phyloP scores from a whole-genome alignment of 2,329 filamentous ascomycete species.

The Dactylellina drechsleri region DNA sequence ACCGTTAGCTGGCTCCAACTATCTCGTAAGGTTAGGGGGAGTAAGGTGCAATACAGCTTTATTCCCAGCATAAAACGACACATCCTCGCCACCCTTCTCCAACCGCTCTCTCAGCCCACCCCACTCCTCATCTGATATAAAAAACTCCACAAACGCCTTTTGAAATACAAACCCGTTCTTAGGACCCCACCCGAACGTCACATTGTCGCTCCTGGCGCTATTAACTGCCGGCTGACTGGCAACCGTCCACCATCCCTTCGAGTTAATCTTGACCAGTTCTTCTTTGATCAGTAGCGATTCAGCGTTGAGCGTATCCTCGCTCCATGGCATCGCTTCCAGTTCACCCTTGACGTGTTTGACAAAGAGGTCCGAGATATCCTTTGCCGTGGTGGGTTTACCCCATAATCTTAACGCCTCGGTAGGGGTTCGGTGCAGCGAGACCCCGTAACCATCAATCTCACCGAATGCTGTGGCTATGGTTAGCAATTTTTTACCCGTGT shows the following conservation, averaged over 20 bases:
- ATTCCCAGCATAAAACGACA: constrained; percentile 91
- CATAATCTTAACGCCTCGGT: constrained; percentile 83
- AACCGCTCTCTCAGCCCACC: constrained; percentile 72
- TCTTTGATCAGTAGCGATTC: constrained; percentile 85
- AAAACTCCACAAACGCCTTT: constrained; percentile 97
- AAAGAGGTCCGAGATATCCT: constrained; percentile 84
- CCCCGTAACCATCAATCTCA: constrained; percentile 97
- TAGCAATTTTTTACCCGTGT: background rate
- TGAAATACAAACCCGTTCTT: constrained; percentile 94
- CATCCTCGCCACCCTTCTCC: constrained; percentile 69
- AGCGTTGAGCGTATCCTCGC: constrained; percentile 83
- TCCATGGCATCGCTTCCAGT: constrained; percentile 88
- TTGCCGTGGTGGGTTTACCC: constrained; percentile 76
- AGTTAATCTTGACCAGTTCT: constrained; percentile 79
- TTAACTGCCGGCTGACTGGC: constrained; percentile 95
- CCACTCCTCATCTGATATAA: constrained; percentile 81
- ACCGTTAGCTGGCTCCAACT: constrained; percentile 19
- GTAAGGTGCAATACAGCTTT: constrained; percentile 43
- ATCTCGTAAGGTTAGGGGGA: too few relatives aligned
- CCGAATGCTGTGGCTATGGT: constrained; percentile 74
- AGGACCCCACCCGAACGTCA: constrained; percentile 92
- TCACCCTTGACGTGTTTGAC: constrained; percentile 81
- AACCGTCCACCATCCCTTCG: constrained; percentile 92
- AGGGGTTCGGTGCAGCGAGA: constrained; percentile 91
- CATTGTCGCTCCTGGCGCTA: constrained; percentile 78